Conservation (phyloP, 352 stramenopile species). For the Phytophthora megakarya region DNA sequence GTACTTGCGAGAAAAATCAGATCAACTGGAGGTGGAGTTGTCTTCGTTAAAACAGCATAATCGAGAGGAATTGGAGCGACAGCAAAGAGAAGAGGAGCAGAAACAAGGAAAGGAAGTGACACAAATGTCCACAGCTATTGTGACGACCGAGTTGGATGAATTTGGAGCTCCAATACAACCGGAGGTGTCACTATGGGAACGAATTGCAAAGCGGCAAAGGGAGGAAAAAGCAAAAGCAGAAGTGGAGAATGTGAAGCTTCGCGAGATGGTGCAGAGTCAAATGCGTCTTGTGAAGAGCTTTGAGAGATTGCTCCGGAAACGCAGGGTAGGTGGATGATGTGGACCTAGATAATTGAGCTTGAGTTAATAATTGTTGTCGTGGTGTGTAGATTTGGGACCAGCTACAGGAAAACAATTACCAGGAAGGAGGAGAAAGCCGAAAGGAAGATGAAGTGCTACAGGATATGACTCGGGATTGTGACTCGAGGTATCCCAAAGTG, state of each 20-base stretch:
- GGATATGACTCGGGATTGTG: conserved; percentile 24
- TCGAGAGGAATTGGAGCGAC: conserved; percentile 25
- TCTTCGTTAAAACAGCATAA: conserved; percentile 23
- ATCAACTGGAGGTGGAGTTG: conserved; percentile 34
- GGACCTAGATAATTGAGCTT: background rate
- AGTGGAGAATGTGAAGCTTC: conserved; percentile 54
- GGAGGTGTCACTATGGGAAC: conserved; percentile 42
- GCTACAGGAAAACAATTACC: conserved; percentile 26
- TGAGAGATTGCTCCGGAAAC: conserved; percentile 46
- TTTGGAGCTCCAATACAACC: conserved; percentile 1
- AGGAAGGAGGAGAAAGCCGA: background rate
- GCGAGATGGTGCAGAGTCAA: conserved; percentile 47
- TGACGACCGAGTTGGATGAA: conserved; percentile 3
- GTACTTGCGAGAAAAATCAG: conserved; percentile 32
- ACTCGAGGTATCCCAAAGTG: conserved; percentile 22
- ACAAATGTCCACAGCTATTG: conserved; percentile 3
- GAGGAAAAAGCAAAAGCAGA: conserved; percentile 41
- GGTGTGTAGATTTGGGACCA: conserved; percentile 36
- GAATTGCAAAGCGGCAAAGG: conserved; percentile 44
- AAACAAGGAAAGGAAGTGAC: background rate
- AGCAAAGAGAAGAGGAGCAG: conserved; percentile 21
- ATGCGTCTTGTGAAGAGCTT: conserved; percentile 44
- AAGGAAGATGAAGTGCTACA: conserved; percentile 35
- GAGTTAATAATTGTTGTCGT: background rate
- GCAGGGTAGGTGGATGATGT: conserved; percentile 22